Conservation (phyloP, 192 early-diverging fungal genomes). For the Thamnidium elegans region DNA sequence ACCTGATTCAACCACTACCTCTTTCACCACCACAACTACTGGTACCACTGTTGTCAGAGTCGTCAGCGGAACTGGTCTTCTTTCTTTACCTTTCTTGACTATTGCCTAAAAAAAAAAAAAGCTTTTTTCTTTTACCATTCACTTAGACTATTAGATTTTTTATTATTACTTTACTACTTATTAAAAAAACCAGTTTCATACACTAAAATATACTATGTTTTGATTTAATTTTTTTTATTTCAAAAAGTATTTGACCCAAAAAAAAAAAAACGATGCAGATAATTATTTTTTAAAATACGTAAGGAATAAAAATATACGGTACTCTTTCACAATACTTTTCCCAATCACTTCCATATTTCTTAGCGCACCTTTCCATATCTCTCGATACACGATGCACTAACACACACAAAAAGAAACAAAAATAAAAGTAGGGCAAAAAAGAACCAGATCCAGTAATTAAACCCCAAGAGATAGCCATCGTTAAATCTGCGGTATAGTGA, state of each 20-base stretch:
- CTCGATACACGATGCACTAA: slow-evolving; percentile 78
- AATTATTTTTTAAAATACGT: slow-evolving; percentile 54
- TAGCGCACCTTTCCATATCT: slow-evolving; percentile 81
- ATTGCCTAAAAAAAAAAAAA: no score
- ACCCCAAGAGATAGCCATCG: slow-evolving; percentile 83
- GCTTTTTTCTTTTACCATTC: no score
- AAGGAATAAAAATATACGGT: slow-evolving; percentile 79
- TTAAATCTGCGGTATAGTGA: slow-evolving; percentile 83
- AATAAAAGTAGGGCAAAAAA: slow-evolving; percentile 85
- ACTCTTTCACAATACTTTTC: slow-evolving; percentile 71
- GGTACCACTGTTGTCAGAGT: no score
- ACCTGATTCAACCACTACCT: no score
- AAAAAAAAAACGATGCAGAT: no score
- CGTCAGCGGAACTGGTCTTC: no score
- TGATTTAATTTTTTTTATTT: background rate
- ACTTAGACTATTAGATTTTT: no score
- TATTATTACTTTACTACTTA: no score
- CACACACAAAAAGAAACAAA: slow-evolving; percentile 79
- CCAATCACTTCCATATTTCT: slow-evolving; percentile 93
- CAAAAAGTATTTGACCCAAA: background rate
- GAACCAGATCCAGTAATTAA: slow-evolving; percentile 73
- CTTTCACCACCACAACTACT: no score
- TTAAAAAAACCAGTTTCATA: no score
- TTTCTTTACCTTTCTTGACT: no score
- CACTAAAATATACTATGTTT: background rate